Percentiles rank a stretch among this genome's conserved stretches.
phyloP scores from a whole-genome alignment of 2,329 filamentous ascomycete genomes.

The Fonsecaea nubica region DNA sequence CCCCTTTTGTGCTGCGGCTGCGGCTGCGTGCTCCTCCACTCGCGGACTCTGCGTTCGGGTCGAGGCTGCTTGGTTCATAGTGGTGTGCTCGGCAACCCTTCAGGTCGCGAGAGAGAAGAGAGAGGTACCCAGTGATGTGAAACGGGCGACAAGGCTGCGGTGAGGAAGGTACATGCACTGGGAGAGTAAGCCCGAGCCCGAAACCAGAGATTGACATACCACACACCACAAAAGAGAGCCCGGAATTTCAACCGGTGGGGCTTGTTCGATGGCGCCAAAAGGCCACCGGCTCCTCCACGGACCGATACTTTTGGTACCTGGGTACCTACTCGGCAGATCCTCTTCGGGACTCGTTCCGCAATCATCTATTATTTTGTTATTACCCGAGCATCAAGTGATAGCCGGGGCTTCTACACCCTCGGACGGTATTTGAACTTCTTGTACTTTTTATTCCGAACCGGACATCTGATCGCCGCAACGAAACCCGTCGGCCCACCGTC shows the following conservation, averaged over 20 bases:
- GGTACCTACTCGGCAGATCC: background rate
- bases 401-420: background rate
- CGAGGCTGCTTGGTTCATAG: background rate
- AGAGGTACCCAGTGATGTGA: conserved; percentile 1
- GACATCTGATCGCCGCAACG: background rate
- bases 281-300: background rate
- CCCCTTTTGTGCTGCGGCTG: background rate
- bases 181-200: background rate
- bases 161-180: background rate
- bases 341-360: background rate
- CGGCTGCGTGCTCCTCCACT: background rate
- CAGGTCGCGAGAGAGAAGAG: conserved; percentile 10
- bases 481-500: background rate
- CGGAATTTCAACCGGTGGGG: conserved; percentile 3
- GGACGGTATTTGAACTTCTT: background rate
- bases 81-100: background rate
- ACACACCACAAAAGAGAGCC: background rate
- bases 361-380: background rate
- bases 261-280: background rate
- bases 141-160: background rate
- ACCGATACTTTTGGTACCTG: background rate
- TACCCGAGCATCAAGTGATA: background rate
- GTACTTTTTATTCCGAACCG: background rate
- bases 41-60: background rate
- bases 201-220: background rate